Percentiles rank a stretch among this genome's conserved stretches.
Evolutionary conservation across 2,329 filamentous ascomycete genomes (phyloP).

Genomic region (Epichloe glyceriae): DNA sequence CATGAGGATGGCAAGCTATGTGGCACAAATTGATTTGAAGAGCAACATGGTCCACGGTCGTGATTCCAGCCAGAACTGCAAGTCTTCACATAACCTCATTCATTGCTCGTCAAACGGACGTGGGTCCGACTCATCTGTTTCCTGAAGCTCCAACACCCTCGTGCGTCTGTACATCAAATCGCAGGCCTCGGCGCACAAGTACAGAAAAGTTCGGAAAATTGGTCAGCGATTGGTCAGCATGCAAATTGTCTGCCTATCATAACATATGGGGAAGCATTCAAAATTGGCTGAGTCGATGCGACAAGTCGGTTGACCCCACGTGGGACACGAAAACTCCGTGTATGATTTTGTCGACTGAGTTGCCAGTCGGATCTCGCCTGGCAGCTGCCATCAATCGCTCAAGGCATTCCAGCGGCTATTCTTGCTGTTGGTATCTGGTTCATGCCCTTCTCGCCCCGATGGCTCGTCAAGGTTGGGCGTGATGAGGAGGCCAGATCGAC

Average conservation of each 20-base stretch:
- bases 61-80: conserved; percentile 32
- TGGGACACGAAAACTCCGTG: neutral
- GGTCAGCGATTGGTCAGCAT: neutral
- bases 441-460: conserved; percentile 68
- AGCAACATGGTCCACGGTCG: conserved; percentile 28
- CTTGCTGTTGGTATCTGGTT: conserved; percentile 56
- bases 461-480: conserved; percentile 59
- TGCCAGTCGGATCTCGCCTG: conserved; percentile 26
- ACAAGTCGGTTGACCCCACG: neutral
- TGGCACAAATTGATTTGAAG: conserved; percentile 41
- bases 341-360: too few relatives aligned
- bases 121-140: conserved; percentile 25
- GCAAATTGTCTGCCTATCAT: neutral
- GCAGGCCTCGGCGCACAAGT: conserved; percentile 33
- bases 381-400: conserved; percentile 32
- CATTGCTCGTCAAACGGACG: conserved; percentile 27
- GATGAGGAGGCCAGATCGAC: conserved; percentile 48
- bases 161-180: conserved; percentile 26
- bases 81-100: conserved; percentile 29
- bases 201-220: conserved; percentile 33
- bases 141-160: conserved; percentile 25
- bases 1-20: conserved; percentile 28
- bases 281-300: neutral
- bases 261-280: neutral
- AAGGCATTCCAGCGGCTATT: conserved; percentile 30